phyloP scores from a whole-genome alignment of 2,329 filamentous ascomycete species.

The Hypoxylon rubiginosum region DNA sequence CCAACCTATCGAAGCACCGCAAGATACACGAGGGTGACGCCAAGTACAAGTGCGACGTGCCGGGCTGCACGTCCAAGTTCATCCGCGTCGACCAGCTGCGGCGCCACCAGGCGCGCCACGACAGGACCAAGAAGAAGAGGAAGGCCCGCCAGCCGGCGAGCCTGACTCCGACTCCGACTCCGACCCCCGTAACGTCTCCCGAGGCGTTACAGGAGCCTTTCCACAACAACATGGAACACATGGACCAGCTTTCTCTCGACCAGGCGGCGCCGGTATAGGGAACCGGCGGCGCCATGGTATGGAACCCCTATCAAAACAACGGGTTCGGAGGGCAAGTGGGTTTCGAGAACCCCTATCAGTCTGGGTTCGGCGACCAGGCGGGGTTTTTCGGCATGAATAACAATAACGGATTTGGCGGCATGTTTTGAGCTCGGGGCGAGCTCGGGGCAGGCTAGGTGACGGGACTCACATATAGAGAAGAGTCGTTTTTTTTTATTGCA shows the following conservation, averaged over 20 bases:
- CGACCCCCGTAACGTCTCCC: background rate
- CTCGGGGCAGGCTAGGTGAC: too few species aligned
- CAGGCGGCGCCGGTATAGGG: background rate
- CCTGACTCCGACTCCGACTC: background rate
- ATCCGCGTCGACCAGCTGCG: slow-evolving; percentile 72
- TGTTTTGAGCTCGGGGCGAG: background rate
- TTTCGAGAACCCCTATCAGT: too few species aligned
- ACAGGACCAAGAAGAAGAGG: slow-evolving; percentile 50
- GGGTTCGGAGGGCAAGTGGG: background rate
- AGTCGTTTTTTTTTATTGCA: too few species aligned
- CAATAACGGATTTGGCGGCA: background rate
- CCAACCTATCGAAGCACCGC: slow-evolving; percentile 75
- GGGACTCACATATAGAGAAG: too few species aligned
- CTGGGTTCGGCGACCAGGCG: too few species aligned
- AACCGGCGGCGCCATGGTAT: background rate
- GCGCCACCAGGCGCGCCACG: slow-evolving; percentile 59
- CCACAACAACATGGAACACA: too few species aligned
- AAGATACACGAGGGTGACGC: slow-evolving; percentile 70
- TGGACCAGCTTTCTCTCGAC: background rate
- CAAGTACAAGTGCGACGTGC: slow-evolving; percentile 61
- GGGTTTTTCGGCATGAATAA: too few species aligned
- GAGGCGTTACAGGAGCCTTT: background rate
- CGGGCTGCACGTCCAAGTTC: slow-evolving; percentile 69
- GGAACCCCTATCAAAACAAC: background rate
- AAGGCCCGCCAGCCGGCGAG: slow-evolving; percentile 21